Evolutionary conservation across 352 stramenopile species (phyloP), one percentile per base, ranked within the genome.

Genomic region (Thalassiosira exigua): DNA sequence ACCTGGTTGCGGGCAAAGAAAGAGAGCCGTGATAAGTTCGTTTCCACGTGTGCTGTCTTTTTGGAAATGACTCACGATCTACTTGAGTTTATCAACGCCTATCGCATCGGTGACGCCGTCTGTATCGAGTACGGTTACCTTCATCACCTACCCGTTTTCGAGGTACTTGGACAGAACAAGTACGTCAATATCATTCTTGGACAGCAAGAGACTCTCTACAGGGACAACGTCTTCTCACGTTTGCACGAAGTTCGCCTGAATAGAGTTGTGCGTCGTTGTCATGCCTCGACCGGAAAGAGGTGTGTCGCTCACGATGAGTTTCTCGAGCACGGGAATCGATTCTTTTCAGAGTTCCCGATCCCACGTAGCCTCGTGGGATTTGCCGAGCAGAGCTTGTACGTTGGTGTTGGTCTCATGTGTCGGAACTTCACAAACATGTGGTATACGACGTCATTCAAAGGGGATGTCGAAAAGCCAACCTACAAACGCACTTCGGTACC

Each of bases 111-210:
- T 3, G 60, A 69, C 41, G 4, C 60, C 24, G 44, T 69, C 29
- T 12, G 5, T 19, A 30, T 69, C 33, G 44, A 59, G 19, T 14
- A 69, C 2, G 60, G 60, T 11, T 69, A 69, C 24, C n/a, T 58
- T 9, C 26, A 4, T 39, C 44, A 46, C 41, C 4, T 24, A 22
- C 39, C 41, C 3, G 22, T 59, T 3, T 69, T 12, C 12, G 12
- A 14, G 7, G 36, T 14, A 14, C 36, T 44, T 44, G 36, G 36
- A 14, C 52, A 60, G 52, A 4, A 30, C 4, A 60, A 60, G 32
- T 60, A 60, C 33, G 52, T 30, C 24, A 12, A 26, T 22, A 4
- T 14, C 4, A 36, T 39, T 30, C 52, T 12, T 4, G 52, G 33
- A 32, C 52, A 60, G 21, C 17, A 39, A 19, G 2, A 32, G 24